These are phyloP conservation scores for Metarhizium humberi DNA, from an alignment of 2,329 filamentous ascomycete species.

Conservation along the genomic window DNA sequence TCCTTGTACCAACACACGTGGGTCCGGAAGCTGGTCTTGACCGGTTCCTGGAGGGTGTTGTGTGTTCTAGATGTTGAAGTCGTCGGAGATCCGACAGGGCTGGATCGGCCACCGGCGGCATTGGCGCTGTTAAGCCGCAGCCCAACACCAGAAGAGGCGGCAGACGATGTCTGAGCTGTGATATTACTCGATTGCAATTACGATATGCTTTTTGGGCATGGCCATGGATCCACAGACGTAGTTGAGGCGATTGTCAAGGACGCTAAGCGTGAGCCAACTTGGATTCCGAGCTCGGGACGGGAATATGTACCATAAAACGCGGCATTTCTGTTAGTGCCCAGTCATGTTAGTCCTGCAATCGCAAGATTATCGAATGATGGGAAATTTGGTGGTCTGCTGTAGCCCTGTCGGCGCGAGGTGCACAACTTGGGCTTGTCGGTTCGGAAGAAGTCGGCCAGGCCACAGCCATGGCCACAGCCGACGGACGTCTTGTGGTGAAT, in stretches of 20 bases:
- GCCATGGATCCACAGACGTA: background rate
- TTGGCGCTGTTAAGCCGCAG: background rate
- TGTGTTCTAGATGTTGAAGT: background rate
- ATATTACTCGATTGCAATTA: constrained; percentile 2
- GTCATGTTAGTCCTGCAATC: too few relatives aligned
- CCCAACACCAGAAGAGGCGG: background rate
- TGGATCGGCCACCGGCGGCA: constrained; percentile 2
- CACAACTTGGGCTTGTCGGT: background rate
- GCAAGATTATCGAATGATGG: too few relatives aligned
- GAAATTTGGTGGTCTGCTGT: too few relatives aligned
- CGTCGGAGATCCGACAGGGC: constrained; percentile 2
- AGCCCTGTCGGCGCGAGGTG: too few relatives aligned
- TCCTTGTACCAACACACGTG: background rate
- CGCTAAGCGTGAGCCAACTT: background rate
- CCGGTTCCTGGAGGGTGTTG: background rate
- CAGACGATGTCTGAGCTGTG: background rate
- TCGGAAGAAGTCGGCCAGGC: background rate
- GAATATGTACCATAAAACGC: too few relatives aligned
- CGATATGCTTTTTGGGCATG: background rate
- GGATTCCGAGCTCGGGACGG: background rate
- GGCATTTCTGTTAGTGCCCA: too few relatives aligned
- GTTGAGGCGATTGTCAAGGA: background rate
- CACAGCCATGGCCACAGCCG: background rate
- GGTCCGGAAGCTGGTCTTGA: background rate
- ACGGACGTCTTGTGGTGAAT: background rate